Conservation (phyloP, 495 filamentous ascomycete genomes). For the Jackrogersella multiformis region DNA sequence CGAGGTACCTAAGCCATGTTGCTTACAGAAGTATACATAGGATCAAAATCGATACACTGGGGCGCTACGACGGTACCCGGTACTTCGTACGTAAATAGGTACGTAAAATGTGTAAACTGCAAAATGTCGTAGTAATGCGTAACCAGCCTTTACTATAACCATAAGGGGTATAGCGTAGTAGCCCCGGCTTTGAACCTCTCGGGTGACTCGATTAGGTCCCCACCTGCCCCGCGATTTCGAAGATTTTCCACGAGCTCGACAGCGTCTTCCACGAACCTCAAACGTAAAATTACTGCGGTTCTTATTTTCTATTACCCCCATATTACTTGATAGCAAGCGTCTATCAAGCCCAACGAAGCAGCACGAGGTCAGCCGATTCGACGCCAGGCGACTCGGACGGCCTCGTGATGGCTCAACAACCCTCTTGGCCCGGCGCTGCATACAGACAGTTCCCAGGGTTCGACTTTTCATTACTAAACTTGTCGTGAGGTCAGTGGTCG, state of each 20-base stretch:
- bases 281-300: slow-evolving; percentile 38
- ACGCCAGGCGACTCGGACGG: slow-evolving; percentile 39
- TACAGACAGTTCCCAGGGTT: slow-evolving; percentile 22
- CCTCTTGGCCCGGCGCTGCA: slow-evolving; percentile 33
- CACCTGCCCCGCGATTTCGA: slow-evolving; percentile 42
- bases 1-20: neutral
- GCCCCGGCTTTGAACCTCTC: slow-evolving; percentile 42
- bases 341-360: slow-evolving; percentile 39
- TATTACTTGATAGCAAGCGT: slow-evolving; percentile 49
- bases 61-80: slow-evolving; percentile 11
- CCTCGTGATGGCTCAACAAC: slow-evolving; percentile 45
- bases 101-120: too few species aligned
- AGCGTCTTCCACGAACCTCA: slow-evolving; percentile 34
- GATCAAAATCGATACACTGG: slow-evolving; percentile 4
- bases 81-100: slow-evolving; percentile 36
- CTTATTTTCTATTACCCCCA: slow-evolving; percentile 49
- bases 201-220: slow-evolving; percentile 32
- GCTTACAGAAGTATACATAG: neutral
- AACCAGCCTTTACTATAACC: slow-evolving; percentile 11
- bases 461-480: slow-evolving; percentile 41
- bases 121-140: slow-evolving; percentile 23
- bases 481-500: slow-evolving; percentile 37
- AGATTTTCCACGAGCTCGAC: slow-evolving; percentile 28
- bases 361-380: slow-evolving; percentile 47
- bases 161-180: slow-evolving; percentile 28